phyloP scores from a whole-genome alignment of 1,139 yeast species.

The Magnusiomyces fungicola region DNA sequence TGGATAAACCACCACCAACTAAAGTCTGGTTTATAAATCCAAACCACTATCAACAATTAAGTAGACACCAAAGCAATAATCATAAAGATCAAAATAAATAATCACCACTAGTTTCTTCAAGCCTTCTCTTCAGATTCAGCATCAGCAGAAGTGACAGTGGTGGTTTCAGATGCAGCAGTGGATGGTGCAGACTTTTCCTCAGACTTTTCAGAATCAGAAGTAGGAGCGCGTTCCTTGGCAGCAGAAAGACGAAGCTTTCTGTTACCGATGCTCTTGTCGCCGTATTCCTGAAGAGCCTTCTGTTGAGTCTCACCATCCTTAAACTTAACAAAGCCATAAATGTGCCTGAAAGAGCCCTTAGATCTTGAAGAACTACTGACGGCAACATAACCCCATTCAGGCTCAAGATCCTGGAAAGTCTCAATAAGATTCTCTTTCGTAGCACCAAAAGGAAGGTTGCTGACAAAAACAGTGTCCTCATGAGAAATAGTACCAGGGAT shows the following conservation, averaged over 20 bases:
- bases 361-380: slow-evolving; percentile 3
- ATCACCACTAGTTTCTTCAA: no score
- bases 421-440: slow-evolving; percentile 28
- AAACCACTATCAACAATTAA: no score
- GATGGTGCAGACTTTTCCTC: slow-evolving; percentile 1
- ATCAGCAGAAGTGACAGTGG: slow-evolving; percentile 5
- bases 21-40: no score
- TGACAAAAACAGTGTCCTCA: slow-evolving; percentile 44
- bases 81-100: no score
- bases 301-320: slow-evolving; percentile 39
- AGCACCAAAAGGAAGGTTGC: slow-evolving; percentile 37
- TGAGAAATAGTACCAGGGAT: slow-evolving; percentile 18
- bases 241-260: slow-evolving; percentile 28
- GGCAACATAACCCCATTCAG: slow-evolving; percentile 15
- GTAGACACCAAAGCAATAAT: no score
- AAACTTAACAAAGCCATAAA: slow-evolving; percentile 49
- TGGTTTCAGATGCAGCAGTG: slow-evolving; percentile 3
- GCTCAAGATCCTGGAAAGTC: slow-evolving; percentile 22
- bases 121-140: slow-evolving; percentile 1
- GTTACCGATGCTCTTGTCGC: slow-evolving; percentile 33
- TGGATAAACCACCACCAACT: no score
- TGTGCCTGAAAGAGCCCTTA: slow-evolving; percentile 5
- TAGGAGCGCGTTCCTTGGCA: slow-evolving; percentile 16
- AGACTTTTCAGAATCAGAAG: slow-evolving; percentile 6
- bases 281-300: slow-evolving; percentile 40